A percentile compares a stretch with the other conserved stretches of the same genome.
These are phyloP conservation scores for Viola odorata DNA, from an alignment of 345 rosid species.

Conservation along the genomic window DNA sequence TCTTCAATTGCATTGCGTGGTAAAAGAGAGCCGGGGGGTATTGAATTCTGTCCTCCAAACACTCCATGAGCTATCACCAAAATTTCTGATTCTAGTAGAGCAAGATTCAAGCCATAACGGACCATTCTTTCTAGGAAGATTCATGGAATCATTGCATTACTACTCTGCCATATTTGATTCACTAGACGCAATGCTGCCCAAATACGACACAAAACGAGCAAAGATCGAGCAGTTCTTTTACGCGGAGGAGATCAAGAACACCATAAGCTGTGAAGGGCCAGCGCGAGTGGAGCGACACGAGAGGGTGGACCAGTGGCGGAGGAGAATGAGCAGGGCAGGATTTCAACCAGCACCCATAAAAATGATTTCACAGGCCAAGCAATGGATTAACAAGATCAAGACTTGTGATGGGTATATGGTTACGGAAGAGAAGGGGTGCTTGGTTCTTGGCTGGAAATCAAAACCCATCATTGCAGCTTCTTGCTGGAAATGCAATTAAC, in stretches of 20 bases:
- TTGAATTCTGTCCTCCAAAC: too few species aligned
- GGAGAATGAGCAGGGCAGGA: conserved; percentile 57
- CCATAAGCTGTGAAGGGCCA: too few species aligned
- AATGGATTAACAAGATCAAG: conserved; percentile 37
- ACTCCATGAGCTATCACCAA: too few species aligned
- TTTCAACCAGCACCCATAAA: conserved; percentile 32
- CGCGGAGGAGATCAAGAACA: too few species aligned
- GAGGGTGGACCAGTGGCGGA: conserved; percentile 39
- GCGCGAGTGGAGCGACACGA: too few species aligned
- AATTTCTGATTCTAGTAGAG: too few species aligned
- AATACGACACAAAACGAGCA: conserved; percentile 12
- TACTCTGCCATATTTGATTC: conserved; percentile 56
- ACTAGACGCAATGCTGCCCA: conserved; percentile 46
- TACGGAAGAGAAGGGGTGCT: conserved; percentile 49
- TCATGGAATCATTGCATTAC: conserved; percentile 64
- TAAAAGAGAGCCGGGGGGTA: too few species aligned
- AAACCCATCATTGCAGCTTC: conserved; percentile 49
- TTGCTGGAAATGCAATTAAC: conserved; percentile 27
- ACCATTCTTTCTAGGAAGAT: conserved; percentile 45
- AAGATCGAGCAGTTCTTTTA: too few species aligned
- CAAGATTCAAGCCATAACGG: too few species aligned
- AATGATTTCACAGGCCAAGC: conserved; percentile 32
- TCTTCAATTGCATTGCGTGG: too few species aligned
- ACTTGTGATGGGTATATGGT: conserved; percentile 35
- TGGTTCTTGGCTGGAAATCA: conserved; percentile 55